These are phyloP conservation scores for Obelidium mucronatum DNA, from an alignment of 192 early-diverging fungal genomes.

Conservation along the genomic window DNA sequence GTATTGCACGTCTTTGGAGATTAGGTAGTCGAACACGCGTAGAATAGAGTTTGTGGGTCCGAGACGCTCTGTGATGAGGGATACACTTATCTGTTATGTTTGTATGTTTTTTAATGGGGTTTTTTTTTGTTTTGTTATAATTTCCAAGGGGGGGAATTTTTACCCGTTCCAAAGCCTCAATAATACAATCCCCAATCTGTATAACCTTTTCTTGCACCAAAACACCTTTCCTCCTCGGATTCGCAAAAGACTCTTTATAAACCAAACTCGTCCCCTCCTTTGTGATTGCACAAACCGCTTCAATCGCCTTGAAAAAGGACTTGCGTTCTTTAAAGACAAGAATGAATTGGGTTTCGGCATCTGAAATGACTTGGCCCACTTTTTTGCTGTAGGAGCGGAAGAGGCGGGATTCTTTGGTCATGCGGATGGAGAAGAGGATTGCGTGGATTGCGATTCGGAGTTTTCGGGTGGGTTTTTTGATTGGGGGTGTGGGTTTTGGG, in stretches of 20 bases:
- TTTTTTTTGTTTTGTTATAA: not conserved
- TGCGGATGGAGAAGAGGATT: not conserved
- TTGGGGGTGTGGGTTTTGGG: not conserved
- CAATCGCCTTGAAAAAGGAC: conserved; percentile 17
- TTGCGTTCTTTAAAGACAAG: conserved; percentile 9
- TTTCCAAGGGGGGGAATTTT: too few relatives aligned
- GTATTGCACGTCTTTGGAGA: not conserved
- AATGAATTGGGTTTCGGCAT: not conserved
- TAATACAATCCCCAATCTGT: not conserved
- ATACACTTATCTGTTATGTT: not conserved
- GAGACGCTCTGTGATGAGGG: not conserved
- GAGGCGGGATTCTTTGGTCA: not conserved
- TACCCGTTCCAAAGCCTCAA: conserved; percentile 19
- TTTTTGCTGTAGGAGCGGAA: conserved; percentile 2
- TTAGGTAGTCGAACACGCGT: conserved; percentile 19
- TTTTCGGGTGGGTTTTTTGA: not conserved
- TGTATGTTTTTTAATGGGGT: not conserved
- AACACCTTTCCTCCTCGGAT: conserved; percentile 1
- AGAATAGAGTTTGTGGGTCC: not conserved
- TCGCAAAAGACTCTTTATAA: conserved; percentile 26
- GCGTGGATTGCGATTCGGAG: not conserved
- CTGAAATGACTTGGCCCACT: conserved; percentile 13
- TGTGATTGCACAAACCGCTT: not conserved
- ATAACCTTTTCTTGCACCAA: conserved; percentile 20
- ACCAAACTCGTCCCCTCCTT: conserved; percentile 19